Evolutionary conservation across 2,329 filamentous ascomycete species (phyloP).

Genomic region (Neonectria hederae): DNA sequence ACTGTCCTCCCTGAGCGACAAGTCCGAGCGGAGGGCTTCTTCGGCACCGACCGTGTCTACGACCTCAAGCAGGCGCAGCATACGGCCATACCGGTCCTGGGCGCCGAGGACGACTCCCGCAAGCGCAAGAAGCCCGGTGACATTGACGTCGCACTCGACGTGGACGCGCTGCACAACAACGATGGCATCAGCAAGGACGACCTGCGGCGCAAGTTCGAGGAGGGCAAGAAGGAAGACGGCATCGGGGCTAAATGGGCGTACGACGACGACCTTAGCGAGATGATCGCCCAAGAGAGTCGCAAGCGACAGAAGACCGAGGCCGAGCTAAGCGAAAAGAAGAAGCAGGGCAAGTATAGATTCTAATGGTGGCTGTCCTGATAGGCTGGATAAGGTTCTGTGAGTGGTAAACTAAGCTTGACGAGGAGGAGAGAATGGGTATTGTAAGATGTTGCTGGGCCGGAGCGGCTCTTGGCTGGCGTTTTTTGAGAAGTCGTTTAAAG

Average conservation of each 20-base stretch:
- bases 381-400: neutral
- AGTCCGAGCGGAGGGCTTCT: slow-evolving; percentile 89
- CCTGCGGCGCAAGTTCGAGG: slow-evolving; percentile 82
- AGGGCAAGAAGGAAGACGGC: slow-evolving; percentile 71
- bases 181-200: slow-evolving; percentile 88
- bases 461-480: slow-evolving; percentile 37
- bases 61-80: slow-evolving; percentile 72
- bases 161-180: slow-evolving; percentile 78
- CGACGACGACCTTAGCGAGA: slow-evolving; percentile 91
- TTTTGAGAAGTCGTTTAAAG: slow-evolving; percentile 28
- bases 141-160: slow-evolving; percentile 90
- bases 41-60: slow-evolving; percentile 93
- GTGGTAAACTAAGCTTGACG: slow-evolving; percentile 2
- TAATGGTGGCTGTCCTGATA: slow-evolving; percentile 40
- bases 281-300: slow-evolving; percentile 93
- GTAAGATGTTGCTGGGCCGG: slow-evolving; percentile 20
- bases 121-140: slow-evolving; percentile 98
- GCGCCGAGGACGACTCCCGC: slow-evolving; percentile 77
- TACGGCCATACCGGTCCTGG: slow-evolving; percentile 75
- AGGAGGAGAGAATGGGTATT: slow-evolving; percentile 23
- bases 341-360: slow-evolving; percentile 62
- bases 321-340: slow-evolving; percentile 76
- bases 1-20: slow-evolving; percentile 90
- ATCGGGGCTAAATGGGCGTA: slow-evolving; percentile 74
- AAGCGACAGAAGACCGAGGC: slow-evolving; percentile 91